Percentiles rank a stretch among this genome's conserved stretches.
phyloP scores from a whole-genome alignment of 2,329 filamentous ascomycete species.

The Pseudopyrenochaeta lycopersici region DNA sequence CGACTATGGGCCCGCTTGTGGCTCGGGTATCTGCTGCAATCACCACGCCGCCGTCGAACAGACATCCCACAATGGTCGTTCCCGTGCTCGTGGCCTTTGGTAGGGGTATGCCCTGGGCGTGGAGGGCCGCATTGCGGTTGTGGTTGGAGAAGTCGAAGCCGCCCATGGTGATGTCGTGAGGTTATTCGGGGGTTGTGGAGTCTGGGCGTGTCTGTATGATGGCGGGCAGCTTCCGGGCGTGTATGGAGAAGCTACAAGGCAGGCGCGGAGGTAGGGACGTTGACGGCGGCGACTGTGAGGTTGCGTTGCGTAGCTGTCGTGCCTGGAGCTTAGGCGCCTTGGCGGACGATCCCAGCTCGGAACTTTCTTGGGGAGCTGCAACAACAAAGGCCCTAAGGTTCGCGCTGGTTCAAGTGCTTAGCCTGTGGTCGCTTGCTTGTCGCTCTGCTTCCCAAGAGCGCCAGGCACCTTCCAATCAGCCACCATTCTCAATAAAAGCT shows the following conservation, averaged over 20 bases:
- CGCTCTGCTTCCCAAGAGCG: constrained; percentile 27
- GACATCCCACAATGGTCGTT: constrained; percentile 97
- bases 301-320: constrained; percentile 38
- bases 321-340: constrained; percentile 28
- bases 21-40: constrained; percentile 98
- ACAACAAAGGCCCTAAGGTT: constrained; percentile 31
- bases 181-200: neutral
- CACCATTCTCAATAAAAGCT: constrained; percentile 33
- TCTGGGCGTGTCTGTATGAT: neutral
- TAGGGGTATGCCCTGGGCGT: constrained; percentile 90
- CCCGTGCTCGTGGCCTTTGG: constrained; percentile 98
- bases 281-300: constrained; percentile 9
- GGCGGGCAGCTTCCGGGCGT: neutral
- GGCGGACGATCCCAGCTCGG: constrained; percentile 3
- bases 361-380: constrained; percentile 15
- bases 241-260: neutral
- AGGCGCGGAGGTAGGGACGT: neutral
- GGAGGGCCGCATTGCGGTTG: constrained; percentile 96
- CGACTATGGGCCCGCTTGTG: constrained; percentile 96
- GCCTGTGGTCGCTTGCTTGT: constrained; percentile 25
- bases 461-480: constrained; percentile 19
- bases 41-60: constrained; percentile 96
- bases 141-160: constrained; percentile 90
- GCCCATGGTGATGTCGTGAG: constrained; percentile 71
- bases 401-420: constrained; percentile 6